phyloP scores from a whole-genome alignment of 2,329 filamentous ascomycete species.

The Dactylellina leptospora region DNA sequence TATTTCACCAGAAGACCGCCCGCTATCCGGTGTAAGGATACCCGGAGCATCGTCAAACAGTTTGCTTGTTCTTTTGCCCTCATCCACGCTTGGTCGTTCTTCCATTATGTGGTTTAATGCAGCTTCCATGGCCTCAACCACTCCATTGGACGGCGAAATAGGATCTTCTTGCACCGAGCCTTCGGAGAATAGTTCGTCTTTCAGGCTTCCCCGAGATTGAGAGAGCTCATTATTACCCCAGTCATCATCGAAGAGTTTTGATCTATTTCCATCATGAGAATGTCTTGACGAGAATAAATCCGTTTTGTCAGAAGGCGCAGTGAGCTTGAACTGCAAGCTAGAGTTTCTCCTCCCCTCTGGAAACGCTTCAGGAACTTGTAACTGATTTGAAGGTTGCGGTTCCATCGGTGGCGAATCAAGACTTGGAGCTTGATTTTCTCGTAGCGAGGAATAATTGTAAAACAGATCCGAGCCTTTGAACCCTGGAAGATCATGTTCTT shows the following conservation, averaged over 20 bases:
- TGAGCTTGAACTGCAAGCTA: conserved; percentile 29
- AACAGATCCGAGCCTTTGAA: conserved; percentile 95
- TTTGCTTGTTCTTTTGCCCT: conserved; percentile 59
- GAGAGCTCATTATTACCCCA: conserved; percentile 48
- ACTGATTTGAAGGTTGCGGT: conserved; percentile 27
- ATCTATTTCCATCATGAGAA: conserved; percentile 54
- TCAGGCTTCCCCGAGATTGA: conserved; percentile 44
- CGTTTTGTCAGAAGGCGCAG: conserved; percentile 14
- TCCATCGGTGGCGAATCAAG: conserved; percentile 26
- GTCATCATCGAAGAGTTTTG: conserved; percentile 45
- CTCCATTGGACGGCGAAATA: conserved; percentile 69
- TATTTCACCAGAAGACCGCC: conserved; percentile 49
- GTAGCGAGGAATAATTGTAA: conserved; percentile 90
- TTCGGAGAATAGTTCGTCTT: conserved; percentile 48
- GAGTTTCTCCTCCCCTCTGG: conserved; percentile 33
- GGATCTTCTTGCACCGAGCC: conserved; percentile 46
- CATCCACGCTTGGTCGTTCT: conserved; percentile 74
- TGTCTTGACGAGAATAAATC: conserved; percentile 53
- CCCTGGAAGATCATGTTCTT: conserved; percentile 77
- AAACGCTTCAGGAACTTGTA: conserved; percentile 37
- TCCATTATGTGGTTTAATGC: conserved; percentile 93
- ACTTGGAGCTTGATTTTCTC: conserved; percentile 67
- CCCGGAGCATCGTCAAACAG: conserved; percentile 43
- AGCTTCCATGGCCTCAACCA: conserved; percentile 91
- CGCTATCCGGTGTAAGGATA: conserved; percentile 41